phyloP scores from a whole-genome alignment of 495 filamentous ascomycete species.

The Clavariopsis aquatica region DNA sequence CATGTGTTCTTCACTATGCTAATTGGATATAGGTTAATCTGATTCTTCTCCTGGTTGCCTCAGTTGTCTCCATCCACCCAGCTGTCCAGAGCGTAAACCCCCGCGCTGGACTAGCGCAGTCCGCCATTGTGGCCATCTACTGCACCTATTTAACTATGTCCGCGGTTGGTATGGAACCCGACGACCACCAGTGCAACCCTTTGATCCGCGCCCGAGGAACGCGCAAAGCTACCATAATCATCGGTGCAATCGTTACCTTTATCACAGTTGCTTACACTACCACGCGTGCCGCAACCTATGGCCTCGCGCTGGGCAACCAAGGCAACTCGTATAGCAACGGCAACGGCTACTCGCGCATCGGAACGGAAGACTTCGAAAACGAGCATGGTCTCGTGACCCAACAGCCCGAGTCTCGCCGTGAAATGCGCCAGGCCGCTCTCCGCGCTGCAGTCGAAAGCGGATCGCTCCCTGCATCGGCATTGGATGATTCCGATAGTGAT shows the following conservation, averaged over 20 bases:
- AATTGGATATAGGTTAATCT: constrained; percentile 67
- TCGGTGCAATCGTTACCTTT: constrained; percentile 95
- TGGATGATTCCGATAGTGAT: constrained; percentile 79
- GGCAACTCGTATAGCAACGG: constrained; percentile 50
- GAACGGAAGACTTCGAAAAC: constrained; percentile 73
- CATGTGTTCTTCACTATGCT: constrained; percentile 12
- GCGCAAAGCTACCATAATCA: constrained; percentile 81
- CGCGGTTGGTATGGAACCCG: constrained; percentile 97
- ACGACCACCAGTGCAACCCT: constrained; percentile 93
- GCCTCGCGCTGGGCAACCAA: constrained; percentile 73
- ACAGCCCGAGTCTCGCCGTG: constrained; percentile 75
- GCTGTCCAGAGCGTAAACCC: constrained; percentile 88
- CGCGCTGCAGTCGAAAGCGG: constrained; percentile 90
- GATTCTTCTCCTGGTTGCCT: constrained; percentile 77
- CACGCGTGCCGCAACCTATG: constrained; percentile 92
- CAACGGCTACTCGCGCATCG: constrained; percentile 56
- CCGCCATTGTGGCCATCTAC: constrained; percentile 96
- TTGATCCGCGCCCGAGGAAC: constrained; percentile 84
- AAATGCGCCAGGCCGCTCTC: constrained; percentile 90
- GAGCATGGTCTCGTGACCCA: constrained; percentile 87
- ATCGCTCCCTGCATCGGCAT: constrained; percentile 83
- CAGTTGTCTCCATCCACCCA: constrained; percentile 84
- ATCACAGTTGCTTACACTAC: constrained; percentile 97
- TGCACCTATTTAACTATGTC: constrained; percentile 99
- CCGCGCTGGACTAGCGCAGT: constrained; percentile 89